Evolutionary conservation across 2,329 filamentous ascomycete genomes (phyloP).

Genomic region (Penicillium carneum): DNA sequence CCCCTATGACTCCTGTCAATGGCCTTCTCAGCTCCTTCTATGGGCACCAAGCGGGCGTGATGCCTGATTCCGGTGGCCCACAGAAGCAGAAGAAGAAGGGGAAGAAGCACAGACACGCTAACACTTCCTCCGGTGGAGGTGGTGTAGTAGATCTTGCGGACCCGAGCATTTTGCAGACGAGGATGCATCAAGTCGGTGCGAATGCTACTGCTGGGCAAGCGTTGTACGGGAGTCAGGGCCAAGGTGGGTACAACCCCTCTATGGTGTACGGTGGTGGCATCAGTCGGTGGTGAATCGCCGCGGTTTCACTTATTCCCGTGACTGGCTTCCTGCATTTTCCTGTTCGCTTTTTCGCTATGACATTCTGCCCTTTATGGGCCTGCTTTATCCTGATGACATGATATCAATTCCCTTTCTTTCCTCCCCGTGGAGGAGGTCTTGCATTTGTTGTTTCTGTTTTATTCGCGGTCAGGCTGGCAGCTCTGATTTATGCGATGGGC

Average conservation of each 20-base stretch:
- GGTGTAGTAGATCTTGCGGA: conserved; percentile 99
- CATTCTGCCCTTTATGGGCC: conserved; percentile 35
- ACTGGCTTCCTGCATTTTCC: conserved; percentile 33
- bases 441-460: conserved; percentile 14
- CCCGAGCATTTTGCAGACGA: conserved; percentile 98
- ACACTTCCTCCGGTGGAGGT: conserved; percentile 99
- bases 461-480: conserved; percentile 40
- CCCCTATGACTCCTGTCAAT: conserved; percentile 89
- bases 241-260: conserved; percentile 88
- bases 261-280: conserved; percentile 80
- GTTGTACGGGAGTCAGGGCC: conserved; percentile 83
- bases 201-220: conserved; percentile 78
- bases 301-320: conserved; percentile 30
- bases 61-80: conserved; percentile 79
- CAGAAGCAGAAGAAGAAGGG: conserved; percentile 99
- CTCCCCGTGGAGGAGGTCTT: conserved; percentile 38
- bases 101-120: conserved; percentile 99
- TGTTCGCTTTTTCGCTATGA: conserved; percentile 27
- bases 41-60: conserved; percentile 81
- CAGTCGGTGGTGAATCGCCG: conserved; percentile 67
- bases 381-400: conserved; percentile 41
- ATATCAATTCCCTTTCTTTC: conserved; percentile 41
- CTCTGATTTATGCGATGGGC: conserved; percentile 43
- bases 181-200: conserved; percentile 88
- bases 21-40: conserved; percentile 91